Evolutionary conservation across 2,329 filamentous ascomycete genomes (phyloP).

Genomic region (Simplicillium sp.): DNA sequence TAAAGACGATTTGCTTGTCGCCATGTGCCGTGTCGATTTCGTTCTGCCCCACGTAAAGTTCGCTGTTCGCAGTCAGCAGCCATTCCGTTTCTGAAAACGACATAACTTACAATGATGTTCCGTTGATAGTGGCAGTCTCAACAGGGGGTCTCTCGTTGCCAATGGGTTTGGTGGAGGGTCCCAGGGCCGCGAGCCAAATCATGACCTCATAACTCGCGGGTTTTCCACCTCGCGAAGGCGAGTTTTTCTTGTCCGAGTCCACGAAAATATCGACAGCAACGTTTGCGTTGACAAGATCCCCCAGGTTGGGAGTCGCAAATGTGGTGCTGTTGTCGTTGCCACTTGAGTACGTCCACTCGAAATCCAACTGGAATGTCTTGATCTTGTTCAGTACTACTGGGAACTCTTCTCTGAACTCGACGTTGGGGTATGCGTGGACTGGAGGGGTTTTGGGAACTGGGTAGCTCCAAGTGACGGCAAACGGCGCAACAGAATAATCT

Average conservation of each 20-base stretch:
- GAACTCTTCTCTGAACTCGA: constrained; percentile 34
- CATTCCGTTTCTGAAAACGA: not conserved
- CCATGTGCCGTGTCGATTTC: constrained; percentile 7
- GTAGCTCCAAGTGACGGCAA: constrained; percentile 45
- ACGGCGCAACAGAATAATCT: constrained; percentile 34
- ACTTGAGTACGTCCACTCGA: constrained; percentile 40
- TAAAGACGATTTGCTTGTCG: constrained; percentile 33
- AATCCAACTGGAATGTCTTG: constrained; percentile 28
- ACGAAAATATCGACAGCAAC: constrained; percentile 52
- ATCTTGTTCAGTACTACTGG: constrained; percentile 31
- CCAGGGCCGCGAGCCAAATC: constrained; percentile 44
- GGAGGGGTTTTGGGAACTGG: constrained; percentile 28
- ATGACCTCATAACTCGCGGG: constrained; percentile 42
- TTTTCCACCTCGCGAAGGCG: constrained; percentile 25
- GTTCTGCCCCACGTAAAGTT: constrained; percentile 33
- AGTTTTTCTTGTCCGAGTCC: constrained; percentile 29
- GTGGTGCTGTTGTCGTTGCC: constrained; percentile 27
- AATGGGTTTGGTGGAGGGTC: constrained; percentile 32
- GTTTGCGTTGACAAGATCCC: constrained; percentile 36
- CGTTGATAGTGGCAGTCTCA: not conserved
- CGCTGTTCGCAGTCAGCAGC: constrained; percentile 15
- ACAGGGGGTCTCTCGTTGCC: not conserved
- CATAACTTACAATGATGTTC: not conserved
- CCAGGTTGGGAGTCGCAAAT: constrained; percentile 25
- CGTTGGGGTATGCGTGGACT: constrained; percentile 46